Base-by-base conservation (phyloP, 768 basidiomycete genomes). In the Boletales sp. region DNA sequence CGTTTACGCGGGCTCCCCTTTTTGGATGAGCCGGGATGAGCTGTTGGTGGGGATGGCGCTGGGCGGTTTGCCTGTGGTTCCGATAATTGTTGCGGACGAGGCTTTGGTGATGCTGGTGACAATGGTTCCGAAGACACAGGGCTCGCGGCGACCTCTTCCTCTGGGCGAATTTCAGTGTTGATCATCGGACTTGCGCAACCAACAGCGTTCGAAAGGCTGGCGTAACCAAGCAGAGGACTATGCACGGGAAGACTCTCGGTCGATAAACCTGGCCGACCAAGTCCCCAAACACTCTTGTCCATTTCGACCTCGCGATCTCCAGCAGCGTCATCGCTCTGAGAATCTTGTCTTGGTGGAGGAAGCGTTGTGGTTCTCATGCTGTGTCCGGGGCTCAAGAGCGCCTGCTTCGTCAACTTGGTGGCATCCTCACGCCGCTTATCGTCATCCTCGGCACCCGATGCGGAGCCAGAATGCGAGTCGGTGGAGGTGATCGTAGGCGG, bases 251-350 rank as follows among this genome's bases (percentile, higher is more conserved):
- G 71, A 52, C 81, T 82, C 71, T 90, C 88, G 8, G 90, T 91
- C 12, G 86, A 87, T 45, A 80, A 76, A 11, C 78, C 83, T 14
- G 92, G 88, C 42, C 91, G 79, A 19, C 83, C 86, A 67, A 93
- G 84, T 15, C 73, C 74, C 57, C 86, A 70, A 34, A 94, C 91
- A 14, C 86, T 87, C 8, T 82, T 82, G 61, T 90, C 87, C 77
- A 84, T 80, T 60, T 87, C 58, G 35, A 43, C 31, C 18, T 43
- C 55, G 18, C 31, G 41, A 4, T 41, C 50, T 12, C 50, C 53
- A 9, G 38, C 5, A 7, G 18, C 29, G 11, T 50, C 47, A 27
- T 46, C 52, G 15, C 45, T 29, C 29, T 55, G 49, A 0, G 19
- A n/a, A 13, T 48, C 48, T 7, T 47, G 44, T 13, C 49, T 51